A percentile compares a stretch with the other conserved stretches of the same genome.
Conservation (phyloP, 2,329 filamentous ascomycete species). For the Fusarium heterosporum region DNA sequence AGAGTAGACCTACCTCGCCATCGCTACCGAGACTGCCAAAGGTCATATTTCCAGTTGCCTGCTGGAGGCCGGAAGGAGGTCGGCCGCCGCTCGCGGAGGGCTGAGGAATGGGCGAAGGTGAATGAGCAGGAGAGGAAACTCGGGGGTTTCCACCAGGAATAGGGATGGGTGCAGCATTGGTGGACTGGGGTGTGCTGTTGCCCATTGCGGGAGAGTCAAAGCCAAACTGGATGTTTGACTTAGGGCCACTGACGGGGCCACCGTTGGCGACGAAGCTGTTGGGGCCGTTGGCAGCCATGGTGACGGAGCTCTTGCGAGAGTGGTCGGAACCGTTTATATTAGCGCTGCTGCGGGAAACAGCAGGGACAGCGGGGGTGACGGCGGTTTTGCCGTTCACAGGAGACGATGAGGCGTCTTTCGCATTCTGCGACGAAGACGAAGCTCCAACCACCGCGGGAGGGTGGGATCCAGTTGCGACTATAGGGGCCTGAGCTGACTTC, state of each 20-base stretch:
- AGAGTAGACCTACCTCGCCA: slow-evolving; percentile 71
- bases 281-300: slow-evolving; percentile 86
- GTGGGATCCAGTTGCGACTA: slow-evolving; percentile 69
- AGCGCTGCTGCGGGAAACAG: slow-evolving; percentile 71
- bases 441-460: slow-evolving; percentile 67
- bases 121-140: slow-evolving; percentile 85
- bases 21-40: slow-evolving; percentile 89
- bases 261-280: slow-evolving; percentile 83
- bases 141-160: slow-evolving; percentile 75
- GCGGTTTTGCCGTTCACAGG: slow-evolving; percentile 86
- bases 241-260: slow-evolving; percentile 67
- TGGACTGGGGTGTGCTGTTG: slow-evolving; percentile 73
- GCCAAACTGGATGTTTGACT: slow-evolving; percentile 82
- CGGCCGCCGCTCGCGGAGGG: slow-evolving; percentile 86
- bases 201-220: slow-evolving; percentile 77
- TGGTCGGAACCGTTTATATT: slow-evolving; percentile 82
- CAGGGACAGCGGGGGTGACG: slow-evolving; percentile 76
- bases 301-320: slow-evolving; percentile 87
- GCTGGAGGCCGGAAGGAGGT: slow-evolving; percentile 80
- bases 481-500: slow-evolving; percentile 70
- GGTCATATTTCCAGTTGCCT: slow-evolving; percentile 74
- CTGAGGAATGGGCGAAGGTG: slow-evolving; percentile 93
- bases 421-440: slow-evolving; percentile 65
- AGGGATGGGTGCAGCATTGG: slow-evolving; percentile 67
- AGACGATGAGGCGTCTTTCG: slow-evolving; percentile 75